Evolutionary conservation across 1,284 basidiomycete genomes (phyloP).

Genomic region (Heterobasidion parviporum): DNA sequence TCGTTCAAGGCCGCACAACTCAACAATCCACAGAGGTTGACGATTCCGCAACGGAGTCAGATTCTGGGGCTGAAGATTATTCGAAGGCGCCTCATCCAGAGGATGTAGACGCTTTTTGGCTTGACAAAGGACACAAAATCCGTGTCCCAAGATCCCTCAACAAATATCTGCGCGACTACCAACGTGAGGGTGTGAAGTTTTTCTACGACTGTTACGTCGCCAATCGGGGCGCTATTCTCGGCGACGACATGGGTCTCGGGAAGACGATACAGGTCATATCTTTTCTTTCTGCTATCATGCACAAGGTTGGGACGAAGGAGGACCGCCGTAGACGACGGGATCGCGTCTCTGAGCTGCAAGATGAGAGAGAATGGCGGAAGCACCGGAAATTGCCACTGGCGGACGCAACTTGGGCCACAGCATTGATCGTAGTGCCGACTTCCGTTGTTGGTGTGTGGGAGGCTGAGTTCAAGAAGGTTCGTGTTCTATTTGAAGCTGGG

Average conservation of each 20-base stretch:
- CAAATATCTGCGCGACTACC: slow-evolving; percentile 75
- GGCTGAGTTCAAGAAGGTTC: slow-evolving; percentile 64
- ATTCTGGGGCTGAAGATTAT: slow-evolving; percentile 22
- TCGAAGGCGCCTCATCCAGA: slow-evolving; percentile 24
- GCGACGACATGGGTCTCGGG: slow-evolving; percentile 88
- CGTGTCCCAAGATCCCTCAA: slow-evolving; percentile 69
- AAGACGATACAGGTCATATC: slow-evolving; percentile 88
- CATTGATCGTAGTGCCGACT: slow-evolving; percentile 73
- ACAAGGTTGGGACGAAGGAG: slow-evolving; percentile 54
- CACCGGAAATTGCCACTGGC: slow-evolving; percentile 50
- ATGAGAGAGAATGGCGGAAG: slow-evolving; percentile 45
- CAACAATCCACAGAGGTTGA: background rate
- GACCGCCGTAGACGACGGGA: slow-evolving; percentile 57
- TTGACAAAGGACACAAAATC: slow-evolving; percentile 38
- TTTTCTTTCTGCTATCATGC: slow-evolving; percentile 82
- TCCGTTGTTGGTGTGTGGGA: slow-evolving; percentile 79
- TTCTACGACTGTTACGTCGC: slow-evolving; percentile 61
- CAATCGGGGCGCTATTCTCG: slow-evolving; percentile 64
- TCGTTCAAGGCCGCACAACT: background rate
- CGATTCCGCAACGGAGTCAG: slow-evolving; percentile 35
- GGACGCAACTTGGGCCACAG: slow-evolving; percentile 70
- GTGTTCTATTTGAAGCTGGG: slow-evolving; percentile 9
- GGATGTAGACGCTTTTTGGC: slow-evolving; percentile 29
- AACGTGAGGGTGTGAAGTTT: slow-evolving; percentile 75
- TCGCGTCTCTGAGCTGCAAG: slow-evolving; percentile 56